phyloP scores from a whole-genome alignment of 805 yeast species.

The Hanseniaspora opuntiae region DNA sequence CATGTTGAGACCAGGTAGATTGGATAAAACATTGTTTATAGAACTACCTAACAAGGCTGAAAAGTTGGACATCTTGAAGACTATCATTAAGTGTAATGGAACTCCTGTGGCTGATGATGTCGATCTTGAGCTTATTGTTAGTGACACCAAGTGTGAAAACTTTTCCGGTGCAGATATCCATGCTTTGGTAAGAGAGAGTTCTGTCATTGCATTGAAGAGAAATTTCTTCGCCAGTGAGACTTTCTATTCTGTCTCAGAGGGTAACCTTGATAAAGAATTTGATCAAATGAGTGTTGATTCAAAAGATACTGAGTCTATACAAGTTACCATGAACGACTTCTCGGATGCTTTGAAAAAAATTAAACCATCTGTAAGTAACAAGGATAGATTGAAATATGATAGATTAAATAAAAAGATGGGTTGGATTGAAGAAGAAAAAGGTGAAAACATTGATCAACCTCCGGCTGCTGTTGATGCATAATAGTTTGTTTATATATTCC shows the following conservation, averaged over 20 bases:
- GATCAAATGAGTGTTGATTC: slow-evolving; percentile 26
- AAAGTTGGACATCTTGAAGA: slow-evolving; percentile 65
- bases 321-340: slow-evolving; percentile 57
- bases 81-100: slow-evolving; percentile 54
- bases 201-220: slow-evolving; percentile 70
- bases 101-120: slow-evolving; percentile 63
- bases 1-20: slow-evolving; percentile 91
- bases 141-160: slow-evolving; percentile 69
- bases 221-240: slow-evolving; percentile 45
- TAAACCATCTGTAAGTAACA: slow-evolving; percentile 81
- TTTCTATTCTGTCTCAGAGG: slow-evolving; percentile 33
- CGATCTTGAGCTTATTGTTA: slow-evolving; percentile 47
- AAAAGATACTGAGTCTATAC: slow-evolving; percentile 25
- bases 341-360: slow-evolving; percentile 56
- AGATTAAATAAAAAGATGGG: slow-evolving; percentile 60
- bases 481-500: neutral
- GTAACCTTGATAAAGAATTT: slow-evolving; percentile 30
- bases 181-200: slow-evolving; percentile 86
- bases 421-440: slow-evolving; percentile 37
- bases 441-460: slow-evolving; percentile 16
- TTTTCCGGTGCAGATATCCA: slow-evolving; percentile 95
- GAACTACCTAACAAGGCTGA: slow-evolving; percentile 75
- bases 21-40: slow-evolving; percentile 82
- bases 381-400: slow-evolving; percentile 67
- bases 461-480: neutral